phyloP scores from a whole-genome alignment of 345 rosid genomes.

The Capsella bursapastoris region DNA sequence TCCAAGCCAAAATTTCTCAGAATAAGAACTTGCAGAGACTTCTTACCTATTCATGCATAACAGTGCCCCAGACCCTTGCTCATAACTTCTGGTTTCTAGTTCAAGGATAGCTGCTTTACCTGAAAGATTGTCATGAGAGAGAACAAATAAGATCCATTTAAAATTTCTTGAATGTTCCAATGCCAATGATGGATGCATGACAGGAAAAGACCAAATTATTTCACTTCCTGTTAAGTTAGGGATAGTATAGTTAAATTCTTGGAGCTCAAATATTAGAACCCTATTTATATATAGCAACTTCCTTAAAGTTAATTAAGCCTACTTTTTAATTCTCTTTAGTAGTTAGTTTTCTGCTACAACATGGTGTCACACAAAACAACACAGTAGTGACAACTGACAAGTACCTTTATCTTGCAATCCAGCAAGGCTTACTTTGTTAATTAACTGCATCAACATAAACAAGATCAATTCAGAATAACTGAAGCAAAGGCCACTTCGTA shows the following conservation, averaged over 20 bases:
- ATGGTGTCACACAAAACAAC: background rate
- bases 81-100: slow-evolving; percentile 74
- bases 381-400: background rate
- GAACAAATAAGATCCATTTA: background rate
- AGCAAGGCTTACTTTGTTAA: slow-evolving; percentile 66
- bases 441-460: slow-evolving; percentile 55
- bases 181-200: background rate
- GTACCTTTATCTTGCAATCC: slow-evolving; percentile 95
- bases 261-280: background rate
- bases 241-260: background rate
- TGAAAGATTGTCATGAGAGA: slow-evolving; percentile 35
- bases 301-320: background rate
- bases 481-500: background rate
- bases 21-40: slow-evolving; percentile 21
- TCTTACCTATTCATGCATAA: slow-evolving; percentile 79
- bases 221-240: background rate
- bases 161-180: background rate
- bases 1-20: background rate
- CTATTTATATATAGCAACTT: background rate
- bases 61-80: slow-evolving; percentile 68
- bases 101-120: slow-evolving; percentile 93
- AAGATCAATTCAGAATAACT: slow-evolving; percentile 20
- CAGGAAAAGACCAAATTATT: background rate
- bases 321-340: background rate
- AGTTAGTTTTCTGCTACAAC: background rate